phyloP scores from a whole-genome alignment of 768 basidiomycete species.

The Lyophyllum atratum region DNA sequence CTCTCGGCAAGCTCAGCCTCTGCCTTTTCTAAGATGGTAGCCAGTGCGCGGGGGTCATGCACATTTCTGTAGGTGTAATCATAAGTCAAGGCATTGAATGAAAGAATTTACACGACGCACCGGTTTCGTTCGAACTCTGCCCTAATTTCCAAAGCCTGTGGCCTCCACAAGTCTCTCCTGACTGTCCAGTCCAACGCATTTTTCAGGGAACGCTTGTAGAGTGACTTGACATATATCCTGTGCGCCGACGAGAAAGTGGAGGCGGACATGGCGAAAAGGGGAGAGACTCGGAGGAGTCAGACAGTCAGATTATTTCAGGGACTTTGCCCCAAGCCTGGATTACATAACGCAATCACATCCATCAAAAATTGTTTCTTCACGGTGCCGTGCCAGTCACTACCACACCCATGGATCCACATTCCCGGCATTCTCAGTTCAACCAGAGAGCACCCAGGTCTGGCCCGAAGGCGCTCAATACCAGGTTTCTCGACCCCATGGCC shows the following conservation, averaged over 20 bases:
- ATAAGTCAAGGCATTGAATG: not conserved
- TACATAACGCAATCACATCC: slow-evolving; percentile 16
- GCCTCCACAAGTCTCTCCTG: slow-evolving; percentile 83
- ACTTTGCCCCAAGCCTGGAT: not conserved
- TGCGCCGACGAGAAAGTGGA: slow-evolving; percentile 73
- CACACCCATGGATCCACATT: slow-evolving; percentile 73
- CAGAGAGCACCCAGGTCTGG: slow-evolving; percentile 70
- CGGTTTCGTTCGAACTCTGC: slow-evolving; percentile 94
- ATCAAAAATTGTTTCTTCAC: slow-evolving; percentile 19
- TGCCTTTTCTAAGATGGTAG: slow-evolving; percentile 74
- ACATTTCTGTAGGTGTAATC: slow-evolving; percentile 57
- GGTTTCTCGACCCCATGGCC: slow-evolving; percentile 42
- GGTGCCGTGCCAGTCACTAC: slow-evolving; percentile 7
- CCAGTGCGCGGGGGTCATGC: slow-evolving; percentile 81
- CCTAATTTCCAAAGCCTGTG: slow-evolving; percentile 80
- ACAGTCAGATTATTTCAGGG: slow-evolving; percentile 1
- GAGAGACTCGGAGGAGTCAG: slow-evolving; percentile 11
- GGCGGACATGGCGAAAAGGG: slow-evolving; percentile 45
- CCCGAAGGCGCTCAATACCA: slow-evolving; percentile 46
- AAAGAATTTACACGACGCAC: slow-evolving; percentile 41
- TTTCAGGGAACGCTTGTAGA: slow-evolving; percentile 85
- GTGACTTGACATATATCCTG: slow-evolving; percentile 84
- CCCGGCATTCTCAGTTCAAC: slow-evolving; percentile 74
- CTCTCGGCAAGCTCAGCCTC: slow-evolving; percentile 69
- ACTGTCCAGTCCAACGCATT: slow-evolving; percentile 92